Base-by-base conservation (phyloP, 1,284 basidiomycete genomes). In the Leccinum cinnamomeum region DNA sequence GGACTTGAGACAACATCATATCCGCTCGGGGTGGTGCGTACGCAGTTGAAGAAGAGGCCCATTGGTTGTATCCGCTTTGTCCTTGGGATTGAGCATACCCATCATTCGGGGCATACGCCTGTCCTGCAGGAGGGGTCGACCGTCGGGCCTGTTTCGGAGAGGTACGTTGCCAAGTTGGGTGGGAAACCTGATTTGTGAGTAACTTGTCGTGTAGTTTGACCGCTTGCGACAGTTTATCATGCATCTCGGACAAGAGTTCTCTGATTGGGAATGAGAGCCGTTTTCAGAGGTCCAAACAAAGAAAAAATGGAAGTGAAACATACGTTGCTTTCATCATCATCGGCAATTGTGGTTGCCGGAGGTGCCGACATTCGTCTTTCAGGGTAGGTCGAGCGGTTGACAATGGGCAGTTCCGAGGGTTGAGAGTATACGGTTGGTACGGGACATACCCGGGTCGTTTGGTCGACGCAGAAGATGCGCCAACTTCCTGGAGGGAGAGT, bases 121-220 rank as follows among this genome's bases (percentile, higher is more conserved):
- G 61, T 35, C 60, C 69, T 25, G 56, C 3, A 10, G 72, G 65
- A 55, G 64, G 62, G 3, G 56, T 60, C 2, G 67, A 59, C 3
- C 56, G 35, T 8, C 56, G 70, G 53, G 57, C 37, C 18, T 64
- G 69, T 56, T 74, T 72, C 4, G 60, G 30, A 54, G 73, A 60
- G 10, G 63, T 46, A 51, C 84, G 79, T 37, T 65, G 72, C 88
- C 90, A 90, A 35, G 83, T 77, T 3, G 89, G 88, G 53, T 85
- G 86, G 10, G 85, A 81, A 3, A 95, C 79, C 69, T 97, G 95
- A 60, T 94, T 86, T 39, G 94, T 94, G 53, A 97, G 79, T 14
- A 97, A 80, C 59, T 88, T 84, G 69, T 97, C 95, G 74, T 97
- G 98, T 3, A 97, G 79, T 67, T 90, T 90, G 53, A 98, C 94